These are phyloP conservation scores for Paratrypanosoma confusum DNA, from an alignment of 208 protist species.

Conservation along the genomic window DNA sequence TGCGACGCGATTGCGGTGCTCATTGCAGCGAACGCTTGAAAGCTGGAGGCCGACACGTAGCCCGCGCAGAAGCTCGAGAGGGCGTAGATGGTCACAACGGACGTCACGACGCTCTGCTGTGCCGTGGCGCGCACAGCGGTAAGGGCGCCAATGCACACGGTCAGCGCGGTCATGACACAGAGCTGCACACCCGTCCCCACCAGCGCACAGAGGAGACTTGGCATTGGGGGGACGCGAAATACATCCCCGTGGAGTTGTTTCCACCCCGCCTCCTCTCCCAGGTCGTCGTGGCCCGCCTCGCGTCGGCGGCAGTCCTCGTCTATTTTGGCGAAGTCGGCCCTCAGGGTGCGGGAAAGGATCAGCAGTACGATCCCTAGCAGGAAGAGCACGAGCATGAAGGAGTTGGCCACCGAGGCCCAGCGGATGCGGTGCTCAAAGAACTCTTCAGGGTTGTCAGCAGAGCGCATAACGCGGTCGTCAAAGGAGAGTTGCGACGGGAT, in stretches of 20 bases:
- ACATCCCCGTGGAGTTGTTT: constrained; percentile 94
- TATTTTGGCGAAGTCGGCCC: constrained; percentile 72
- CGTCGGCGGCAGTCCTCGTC: constrained; percentile 34
- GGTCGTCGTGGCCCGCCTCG: constrained; percentile 28
- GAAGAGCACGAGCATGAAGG: constrained; percentile 82
- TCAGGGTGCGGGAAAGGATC: constrained; percentile 85
- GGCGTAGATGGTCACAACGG: constrained; percentile 53
- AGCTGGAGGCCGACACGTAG: constrained; percentile 60
- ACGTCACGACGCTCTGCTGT: constrained; percentile 31
- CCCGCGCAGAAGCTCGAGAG: constrained; percentile 67
- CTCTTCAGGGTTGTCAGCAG: constrained; percentile 76
- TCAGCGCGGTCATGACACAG: constrained; percentile 15
- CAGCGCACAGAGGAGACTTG: constrained; percentile 67
- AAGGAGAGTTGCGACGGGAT: constrained; percentile 48
- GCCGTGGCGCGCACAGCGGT: constrained; percentile 11
- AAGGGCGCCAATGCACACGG: constrained; percentile 2
- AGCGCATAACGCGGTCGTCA: constrained; percentile 76
- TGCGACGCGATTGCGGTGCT: constrained; percentile 6
- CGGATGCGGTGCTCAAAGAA: constrained; percentile 84
- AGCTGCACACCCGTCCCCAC: constrained; percentile 67
- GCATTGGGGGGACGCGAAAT: constrained; percentile 76
- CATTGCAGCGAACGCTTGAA: constrained; percentile 24
- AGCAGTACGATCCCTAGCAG: constrained; percentile 81
- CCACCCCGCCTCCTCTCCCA: constrained; percentile 91
- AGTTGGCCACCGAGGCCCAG: constrained; percentile 92